Percentiles rank a stretch among this genome's conserved stretches.
Conservation (phyloP, 2,329 filamentous ascomycete species). For the Botryotinia convoluta region DNA sequence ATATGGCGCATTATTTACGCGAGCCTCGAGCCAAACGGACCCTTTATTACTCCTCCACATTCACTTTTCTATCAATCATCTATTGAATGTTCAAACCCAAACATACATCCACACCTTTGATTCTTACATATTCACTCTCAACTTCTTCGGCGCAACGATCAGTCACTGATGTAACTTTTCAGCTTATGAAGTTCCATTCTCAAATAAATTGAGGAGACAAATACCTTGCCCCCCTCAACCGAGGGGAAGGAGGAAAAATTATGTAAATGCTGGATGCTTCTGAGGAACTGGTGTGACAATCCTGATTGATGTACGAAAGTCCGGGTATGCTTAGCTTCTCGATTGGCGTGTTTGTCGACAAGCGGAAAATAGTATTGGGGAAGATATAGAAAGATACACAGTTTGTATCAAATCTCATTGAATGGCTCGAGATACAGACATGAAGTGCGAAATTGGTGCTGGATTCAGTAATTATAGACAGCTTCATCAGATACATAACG, state of each 20-base stretch:
- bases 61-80: not conserved
- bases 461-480: not conserved
- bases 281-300: not conserved
- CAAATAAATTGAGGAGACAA: not conserved
- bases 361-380: not conserved
- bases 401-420: no score
- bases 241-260: accelerated
- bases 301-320: not conserved
- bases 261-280: not conserved
- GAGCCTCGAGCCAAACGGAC: no score
- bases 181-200: not conserved
- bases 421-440: no score
- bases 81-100: not conserved
- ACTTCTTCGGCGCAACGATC: no score
- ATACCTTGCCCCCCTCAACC: not conserved
- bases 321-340: not conserved
- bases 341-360: not conserved
- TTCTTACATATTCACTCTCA: no score
- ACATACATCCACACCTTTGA: not conserved
- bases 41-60: not conserved
- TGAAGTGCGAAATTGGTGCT: not conserved
- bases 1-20: no score
- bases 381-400: not conserved
- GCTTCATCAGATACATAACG: not conserved
- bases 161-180: no score